Evolutionary conservation across 1,284 basidiomycete genomes (phyloP).

Genomic region (Boletus sp.): DNA sequence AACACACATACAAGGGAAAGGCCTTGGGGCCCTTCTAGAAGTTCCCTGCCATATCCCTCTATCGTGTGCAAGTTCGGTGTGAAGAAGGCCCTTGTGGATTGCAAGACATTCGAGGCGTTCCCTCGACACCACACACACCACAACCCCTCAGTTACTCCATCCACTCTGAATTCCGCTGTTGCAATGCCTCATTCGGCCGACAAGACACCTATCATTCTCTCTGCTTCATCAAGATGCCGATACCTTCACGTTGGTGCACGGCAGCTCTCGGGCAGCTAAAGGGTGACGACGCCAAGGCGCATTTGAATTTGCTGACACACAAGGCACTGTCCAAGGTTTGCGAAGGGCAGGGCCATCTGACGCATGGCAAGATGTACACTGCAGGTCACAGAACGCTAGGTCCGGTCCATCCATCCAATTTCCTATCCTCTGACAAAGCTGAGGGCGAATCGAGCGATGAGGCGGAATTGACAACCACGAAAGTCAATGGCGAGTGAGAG

Average conservation of each 20-base stretch:
- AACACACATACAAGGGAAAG: conserved; percentile 62
- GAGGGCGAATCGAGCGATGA: too few species aligned
- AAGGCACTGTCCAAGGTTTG: too few species aligned
- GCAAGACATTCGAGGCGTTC: conserved; percentile 64
- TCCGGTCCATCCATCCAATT: too few species aligned
- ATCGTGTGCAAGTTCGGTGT: conserved; percentile 76
- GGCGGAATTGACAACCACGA: too few species aligned
- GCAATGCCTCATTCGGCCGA: conserved; percentile 31
- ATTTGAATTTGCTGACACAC: too few species aligned
- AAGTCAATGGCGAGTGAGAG: conserved; percentile 71
- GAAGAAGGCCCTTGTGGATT: conserved; percentile 80
- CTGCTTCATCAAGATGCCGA: conserved; percentile 40
- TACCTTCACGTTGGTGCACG: conserved; percentile 21
- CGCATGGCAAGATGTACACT: too few species aligned
- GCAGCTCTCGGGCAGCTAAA: conserved; percentile 43
- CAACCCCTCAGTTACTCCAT: conserved; percentile 26
- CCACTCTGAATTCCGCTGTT: conserved; percentile 26
- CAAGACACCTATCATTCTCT: conserved; percentile 27
- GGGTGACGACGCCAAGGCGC: conserved; percentile 51
- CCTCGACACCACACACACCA: conserved; percentile 37
- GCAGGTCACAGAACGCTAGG: too few species aligned
- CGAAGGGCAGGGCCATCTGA: too few species aligned
- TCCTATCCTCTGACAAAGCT: too few species aligned
- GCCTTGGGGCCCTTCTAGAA: conserved; percentile 72
- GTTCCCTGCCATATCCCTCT: conserved; percentile 77